Conservation (phyloP, 164 flowering plant species). For the Chimonanthus salicifolius region DNA sequence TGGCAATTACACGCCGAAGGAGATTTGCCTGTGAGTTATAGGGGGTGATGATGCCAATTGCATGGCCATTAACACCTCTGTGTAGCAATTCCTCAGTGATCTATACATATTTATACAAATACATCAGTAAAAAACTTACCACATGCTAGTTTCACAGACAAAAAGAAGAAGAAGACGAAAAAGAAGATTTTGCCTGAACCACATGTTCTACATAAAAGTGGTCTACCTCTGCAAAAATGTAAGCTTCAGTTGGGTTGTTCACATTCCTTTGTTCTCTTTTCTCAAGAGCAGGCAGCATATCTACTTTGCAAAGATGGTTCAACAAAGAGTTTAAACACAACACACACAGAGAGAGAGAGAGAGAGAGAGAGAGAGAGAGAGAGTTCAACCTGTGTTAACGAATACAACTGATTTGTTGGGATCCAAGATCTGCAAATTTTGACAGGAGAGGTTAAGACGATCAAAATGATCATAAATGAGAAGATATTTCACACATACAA, state of each 20-base stretch:
- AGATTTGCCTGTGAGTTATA: conserved; percentile 83
- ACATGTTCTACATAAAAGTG: not conserved
- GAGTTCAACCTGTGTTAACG: conserved; percentile 66
- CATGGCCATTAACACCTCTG: conserved; percentile 52
- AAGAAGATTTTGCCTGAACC: not conserved
- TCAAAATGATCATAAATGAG: not conserved
- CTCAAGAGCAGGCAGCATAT: conserved; percentile 72
- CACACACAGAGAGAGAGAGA: too few relatives aligned
- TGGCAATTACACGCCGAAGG: conserved; percentile 36
- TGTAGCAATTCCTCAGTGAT: conserved; percentile 41
- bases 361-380: not conserved
- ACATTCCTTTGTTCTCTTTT: conserved; percentile 55
- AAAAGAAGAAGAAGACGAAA: not conserved
- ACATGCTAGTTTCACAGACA: not conserved
- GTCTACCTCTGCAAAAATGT: conserved; percentile 62
- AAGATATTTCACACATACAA: not conserved
- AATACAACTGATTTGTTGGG: conserved; percentile 64
- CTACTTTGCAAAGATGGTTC: conserved; percentile 24
- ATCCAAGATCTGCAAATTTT: conserved; percentile 55
- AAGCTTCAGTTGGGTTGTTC: conserved; percentile 74
- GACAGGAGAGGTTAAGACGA: conserved; percentile 1
- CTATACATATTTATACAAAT: conserved; percentile 23
- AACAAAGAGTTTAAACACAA: conserved; percentile 6
- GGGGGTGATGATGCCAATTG: conserved; percentile 92
- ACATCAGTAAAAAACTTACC: not conserved